Evolutionary conservation across 176 grass and related monocot genomes (phyloP).

Genomic region (Cenchrus fungigraminus): DNA sequence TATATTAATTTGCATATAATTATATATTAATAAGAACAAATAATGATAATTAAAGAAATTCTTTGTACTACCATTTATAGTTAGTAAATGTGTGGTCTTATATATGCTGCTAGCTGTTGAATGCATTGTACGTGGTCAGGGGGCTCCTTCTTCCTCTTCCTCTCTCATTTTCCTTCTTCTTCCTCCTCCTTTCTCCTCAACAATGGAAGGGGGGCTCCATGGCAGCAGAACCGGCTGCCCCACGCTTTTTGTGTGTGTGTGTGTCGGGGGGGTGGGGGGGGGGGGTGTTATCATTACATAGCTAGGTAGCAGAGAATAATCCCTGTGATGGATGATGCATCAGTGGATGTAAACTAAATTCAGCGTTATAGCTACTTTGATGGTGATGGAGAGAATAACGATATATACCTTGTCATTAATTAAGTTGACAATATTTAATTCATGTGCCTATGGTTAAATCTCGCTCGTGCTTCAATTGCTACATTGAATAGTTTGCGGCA

Average conservation of each 20-base stretch:
- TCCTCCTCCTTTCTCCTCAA: too few species aligned
- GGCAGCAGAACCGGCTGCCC: too few species aligned
- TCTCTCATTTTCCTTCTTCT: too few species aligned
- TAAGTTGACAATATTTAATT: neutral
- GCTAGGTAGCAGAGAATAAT: neutral
- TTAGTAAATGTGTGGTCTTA: neutral
- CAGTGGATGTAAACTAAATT: constrained; percentile 22
- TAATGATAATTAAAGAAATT: neutral
- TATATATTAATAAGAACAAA: constrained; percentile 7
- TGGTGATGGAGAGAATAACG: constrained; percentile 22
- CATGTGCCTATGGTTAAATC: neutral
- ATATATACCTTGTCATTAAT: neutral
- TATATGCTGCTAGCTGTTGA: neutral
- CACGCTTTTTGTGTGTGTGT: too few species aligned
- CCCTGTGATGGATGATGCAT: constrained; percentile 15
- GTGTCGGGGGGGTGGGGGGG: too few species aligned
- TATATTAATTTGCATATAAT: neutral
- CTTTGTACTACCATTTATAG: neutral
- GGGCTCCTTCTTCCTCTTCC: too few species aligned
- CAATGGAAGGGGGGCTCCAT: too few species aligned
- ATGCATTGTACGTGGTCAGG: constrained; percentile 22
- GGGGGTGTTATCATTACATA: neutral
- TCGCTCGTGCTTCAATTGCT: constrained; percentile 43
- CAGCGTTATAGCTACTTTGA: neutral
- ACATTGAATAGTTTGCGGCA: constrained; percentile 14